phyloP scores from a whole-genome alignment of 192 early-diverging fungal species.

The Geosiphon pyriformis region DNA sequence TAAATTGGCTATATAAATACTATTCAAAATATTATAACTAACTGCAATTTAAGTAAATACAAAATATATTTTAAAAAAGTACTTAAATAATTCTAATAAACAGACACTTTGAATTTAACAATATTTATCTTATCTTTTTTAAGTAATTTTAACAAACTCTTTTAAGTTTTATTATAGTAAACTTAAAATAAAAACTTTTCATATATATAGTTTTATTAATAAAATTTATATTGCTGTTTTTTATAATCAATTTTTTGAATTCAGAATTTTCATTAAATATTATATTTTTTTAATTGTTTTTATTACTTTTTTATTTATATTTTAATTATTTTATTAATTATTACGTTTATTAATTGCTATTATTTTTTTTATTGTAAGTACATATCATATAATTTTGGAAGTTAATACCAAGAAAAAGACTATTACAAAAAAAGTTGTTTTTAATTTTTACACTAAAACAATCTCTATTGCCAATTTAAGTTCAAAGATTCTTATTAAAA shows the following conservation, averaged over 20 bases:
- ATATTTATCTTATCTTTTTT: slow-evolving; percentile 15
- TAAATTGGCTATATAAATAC: not conserved
- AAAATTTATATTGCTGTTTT: too few relatives aligned
- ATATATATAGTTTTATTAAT: not conserved
- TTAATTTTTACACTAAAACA: not conserved
- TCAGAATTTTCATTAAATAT: too few relatives aligned
- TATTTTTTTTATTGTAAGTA: too few relatives aligned
- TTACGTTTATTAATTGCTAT: too few relatives aligned
- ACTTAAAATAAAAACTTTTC: not conserved
- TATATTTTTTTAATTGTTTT: too few relatives aligned
- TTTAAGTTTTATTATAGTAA: slow-evolving; percentile 11
- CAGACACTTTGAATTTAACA: slow-evolving; percentile 7
- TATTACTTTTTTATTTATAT: too few relatives aligned
- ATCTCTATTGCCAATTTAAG: not conserved
- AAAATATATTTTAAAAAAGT: slow-evolving; percentile 6
- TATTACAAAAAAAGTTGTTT: not conserved
- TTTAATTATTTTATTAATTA: too few relatives aligned
- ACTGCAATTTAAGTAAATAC: not conserved
- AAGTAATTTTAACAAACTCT: slow-evolving; percentile 1
- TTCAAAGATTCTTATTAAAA: not conserved
- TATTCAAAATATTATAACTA: slow-evolving; percentile 2
- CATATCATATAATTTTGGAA: not conserved
- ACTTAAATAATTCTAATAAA: not conserved
- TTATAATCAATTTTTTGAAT: too few relatives aligned
- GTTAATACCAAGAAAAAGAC: not conserved